Conservation (phyloP, 495 filamentous ascomycete genomes). For the Penicillium arizonense region DNA sequence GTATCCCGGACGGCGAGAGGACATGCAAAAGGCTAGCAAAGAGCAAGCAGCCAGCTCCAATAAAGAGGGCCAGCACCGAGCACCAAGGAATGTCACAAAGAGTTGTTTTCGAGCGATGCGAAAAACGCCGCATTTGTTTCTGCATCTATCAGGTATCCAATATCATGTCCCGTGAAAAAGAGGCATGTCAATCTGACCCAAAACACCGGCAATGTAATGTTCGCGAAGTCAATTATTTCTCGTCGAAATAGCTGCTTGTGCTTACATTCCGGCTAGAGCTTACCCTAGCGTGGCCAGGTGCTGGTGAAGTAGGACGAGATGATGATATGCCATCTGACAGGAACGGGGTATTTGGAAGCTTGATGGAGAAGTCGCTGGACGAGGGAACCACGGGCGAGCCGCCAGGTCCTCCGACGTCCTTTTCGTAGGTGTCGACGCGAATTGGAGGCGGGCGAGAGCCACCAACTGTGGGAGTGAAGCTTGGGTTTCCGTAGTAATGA, state of each 20-base stretch:
- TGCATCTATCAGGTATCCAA: conserved; percentile 21
- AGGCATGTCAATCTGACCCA: background rate
- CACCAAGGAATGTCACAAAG: conserved; percentile 6
- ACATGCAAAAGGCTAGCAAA: background rate
- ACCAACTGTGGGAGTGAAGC: conserved; percentile 35
- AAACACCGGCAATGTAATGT: no score
- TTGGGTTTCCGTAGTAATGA: conserved; percentile 70
- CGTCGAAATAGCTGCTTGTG: conserved; percentile 33
- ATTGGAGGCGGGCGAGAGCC: conserved; percentile 66
- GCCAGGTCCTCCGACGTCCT: conserved; percentile 49
- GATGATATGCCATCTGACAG: conserved; percentile 56
- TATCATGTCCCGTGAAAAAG: conserved; percentile 16
- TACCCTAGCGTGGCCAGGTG: conserved; percentile 46
- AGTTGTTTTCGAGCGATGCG: background rate
- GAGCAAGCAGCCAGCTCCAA: conserved; percentile 6
- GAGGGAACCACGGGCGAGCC: conserved; percentile 40
- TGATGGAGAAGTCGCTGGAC: conserved; percentile 51
- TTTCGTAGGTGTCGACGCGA: conserved; percentile 72
- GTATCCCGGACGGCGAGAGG: background rate
- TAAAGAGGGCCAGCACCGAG: background rate
- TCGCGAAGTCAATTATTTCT: conserved; percentile 13
- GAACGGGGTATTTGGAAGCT: conserved; percentile 49
- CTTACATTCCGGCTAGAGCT: conserved; percentile 34
- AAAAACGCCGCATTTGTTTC: background rate
- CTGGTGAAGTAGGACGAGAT: conserved; percentile 65